Conservation (phyloP, 441 rosid genomes). For the Bocquillonia castaneifolia region DNA sequence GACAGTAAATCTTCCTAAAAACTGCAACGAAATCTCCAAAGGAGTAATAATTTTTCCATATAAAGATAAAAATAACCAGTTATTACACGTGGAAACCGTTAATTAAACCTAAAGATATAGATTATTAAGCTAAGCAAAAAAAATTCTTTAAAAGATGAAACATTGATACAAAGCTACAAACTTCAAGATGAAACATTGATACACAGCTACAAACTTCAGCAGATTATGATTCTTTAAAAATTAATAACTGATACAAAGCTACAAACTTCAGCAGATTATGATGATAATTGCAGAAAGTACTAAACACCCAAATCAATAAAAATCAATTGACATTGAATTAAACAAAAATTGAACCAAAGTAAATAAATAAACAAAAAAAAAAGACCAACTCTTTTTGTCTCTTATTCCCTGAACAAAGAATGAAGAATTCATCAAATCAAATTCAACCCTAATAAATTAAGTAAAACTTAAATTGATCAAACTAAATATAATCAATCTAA, state of each 20-base stretch:
- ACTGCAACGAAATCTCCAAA: background rate
- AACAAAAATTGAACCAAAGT: background rate
- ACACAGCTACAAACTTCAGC: no score
- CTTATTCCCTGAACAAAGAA: background rate
- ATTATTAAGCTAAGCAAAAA: no score
- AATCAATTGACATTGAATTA: background rate
- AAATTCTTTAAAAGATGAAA: no score
- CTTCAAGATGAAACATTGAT: no score
- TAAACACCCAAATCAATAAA: background rate
- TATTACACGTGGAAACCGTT: background rate
- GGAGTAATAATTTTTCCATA: background rate
- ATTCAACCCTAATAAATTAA: background rate
- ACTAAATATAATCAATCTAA: slow-evolving; percentile 1
- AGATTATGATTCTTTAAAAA: no score
- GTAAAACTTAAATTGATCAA: background rate
- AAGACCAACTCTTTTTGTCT: no score
- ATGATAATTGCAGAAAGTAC: background rate
- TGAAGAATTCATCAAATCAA: background rate
- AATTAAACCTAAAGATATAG: background rate
- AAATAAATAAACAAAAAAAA: no score
- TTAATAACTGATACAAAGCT: no score
- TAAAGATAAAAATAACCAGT: no score
- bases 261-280: background rate
- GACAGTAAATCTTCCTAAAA: background rate
- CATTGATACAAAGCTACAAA: no score